These are phyloP conservation scores for Myrmaecium sp. DNA, from an alignment of 2,329 filamentous ascomycete genomes.

Conservation along the genomic window DNA sequence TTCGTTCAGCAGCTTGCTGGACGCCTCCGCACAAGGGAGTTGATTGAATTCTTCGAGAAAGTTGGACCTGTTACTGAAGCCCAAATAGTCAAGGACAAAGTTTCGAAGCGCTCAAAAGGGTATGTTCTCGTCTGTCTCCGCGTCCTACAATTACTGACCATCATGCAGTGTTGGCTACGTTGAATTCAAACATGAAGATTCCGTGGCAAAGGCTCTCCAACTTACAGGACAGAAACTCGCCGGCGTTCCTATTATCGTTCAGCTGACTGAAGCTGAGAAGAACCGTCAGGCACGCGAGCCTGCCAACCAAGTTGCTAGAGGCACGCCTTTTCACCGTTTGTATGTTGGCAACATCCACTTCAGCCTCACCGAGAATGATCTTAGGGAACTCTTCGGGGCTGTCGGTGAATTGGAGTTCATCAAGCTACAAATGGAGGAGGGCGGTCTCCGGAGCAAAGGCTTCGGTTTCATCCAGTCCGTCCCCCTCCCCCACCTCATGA, in stretches of 20 bases:
- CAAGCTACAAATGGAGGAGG: constrained; percentile 91
- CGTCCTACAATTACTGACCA: constrained; percentile 19
- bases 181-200: constrained; percentile 94
- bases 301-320: constrained; percentile 49
- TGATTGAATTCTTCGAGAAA: constrained; percentile 91
- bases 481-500: neutral
- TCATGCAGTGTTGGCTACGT: constrained; percentile 79
- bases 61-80: constrained; percentile 90
- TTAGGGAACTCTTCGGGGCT: constrained; percentile 91
- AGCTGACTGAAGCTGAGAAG: constrained; percentile 97
- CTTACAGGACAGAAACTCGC: constrained; percentile 97
- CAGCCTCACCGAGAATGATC: constrained; percentile 90
- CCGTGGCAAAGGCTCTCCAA: constrained; percentile 81
- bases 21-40: constrained; percentile 76
- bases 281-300: constrained; percentile 85
- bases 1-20: constrained; percentile 98
- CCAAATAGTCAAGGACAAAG: constrained; percentile 95
- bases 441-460: constrained; percentile 72
- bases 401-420: constrained; percentile 97
- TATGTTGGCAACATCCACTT: constrained; percentile 99
- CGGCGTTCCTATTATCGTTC: constrained; percentile 96
- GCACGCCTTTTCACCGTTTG: constrained; percentile 88
- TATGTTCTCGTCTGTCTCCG: constrained; percentile 29
- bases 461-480: constrained; percentile 98
- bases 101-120: constrained; percentile 96